Base-by-base conservation (phyloP, 2,329 filamentous ascomycete genomes). In the Cytospora leucostoma region DNA sequence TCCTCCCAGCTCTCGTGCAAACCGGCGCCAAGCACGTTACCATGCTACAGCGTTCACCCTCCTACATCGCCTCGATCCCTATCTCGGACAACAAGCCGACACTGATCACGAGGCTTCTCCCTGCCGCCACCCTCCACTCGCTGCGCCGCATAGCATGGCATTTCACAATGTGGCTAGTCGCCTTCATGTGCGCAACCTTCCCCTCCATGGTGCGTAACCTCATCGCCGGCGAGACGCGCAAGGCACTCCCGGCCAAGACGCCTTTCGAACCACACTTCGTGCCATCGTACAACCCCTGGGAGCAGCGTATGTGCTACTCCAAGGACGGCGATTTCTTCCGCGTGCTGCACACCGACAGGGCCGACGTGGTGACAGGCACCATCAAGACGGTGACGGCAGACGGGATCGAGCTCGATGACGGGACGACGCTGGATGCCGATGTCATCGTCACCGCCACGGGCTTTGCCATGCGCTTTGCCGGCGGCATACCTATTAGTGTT, bases 21-120 rank as follows among this genome's bases (percentile, higher is more conserved):
- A 37, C 40, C 38, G 79, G 79, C 35, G 87, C 85, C 11, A 76
- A 76, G 17, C 81, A 81, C 3, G 85, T 90, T 32, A 90, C 87
- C 1, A 90, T 90, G 84, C 76, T 91, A 0, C 88, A 91, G 71
- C 81, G 88, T 44, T 88, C 84, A 44, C 88, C 89, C 0, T 80
- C 79, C 2, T 89, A 88, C 70, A 79, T 89, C 58, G 71, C 87
- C 19, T 75, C 80, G 0, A 67, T 85, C 0, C 79, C 83, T 0
- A 79, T 82, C n/a, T 70, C 70, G n/a, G 76, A 57, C 35, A 52
- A 27, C 35, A 53, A 44, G 35, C 35, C 60, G 17, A 21, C 7
- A 17, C 15, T 56, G 5, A 11, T 57, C 21, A 21, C 2, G 2
- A 21, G 34, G 10, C 64, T 77, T 2, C 67, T 87, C 8, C 80